Evolutionary conservation across 192 early-diverging fungal genomes (phyloP).

Genomic region (Irineochytrium annulatum): DNA sequence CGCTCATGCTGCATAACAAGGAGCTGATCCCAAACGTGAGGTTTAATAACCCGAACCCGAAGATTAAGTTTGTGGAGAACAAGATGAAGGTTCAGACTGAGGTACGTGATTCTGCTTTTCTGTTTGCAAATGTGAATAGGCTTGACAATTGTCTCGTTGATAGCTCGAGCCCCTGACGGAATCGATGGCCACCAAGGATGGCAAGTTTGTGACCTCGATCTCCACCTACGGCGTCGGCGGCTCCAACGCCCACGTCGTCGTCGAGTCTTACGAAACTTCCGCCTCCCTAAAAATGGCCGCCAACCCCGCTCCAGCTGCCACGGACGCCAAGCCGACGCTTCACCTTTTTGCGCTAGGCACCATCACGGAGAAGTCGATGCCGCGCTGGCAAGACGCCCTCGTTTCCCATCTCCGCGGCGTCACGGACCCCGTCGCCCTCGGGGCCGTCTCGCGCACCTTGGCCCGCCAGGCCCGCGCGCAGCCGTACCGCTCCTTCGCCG

Average conservation of each 20-base stretch:
- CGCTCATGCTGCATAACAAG: conserved; percentile 23
- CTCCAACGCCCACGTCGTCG: conserved; percentile 25
- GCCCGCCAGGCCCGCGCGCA: conserved; percentile 17
- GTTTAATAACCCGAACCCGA: conserved; percentile 24
- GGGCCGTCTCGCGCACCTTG: too few relatives aligned
- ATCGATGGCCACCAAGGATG: conserved; percentile 12
- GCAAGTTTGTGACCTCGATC: conserved; percentile 23
- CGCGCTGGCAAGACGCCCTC: too few relatives aligned
- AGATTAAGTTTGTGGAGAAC: conserved; percentile 22
- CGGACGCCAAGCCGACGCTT: not conserved
- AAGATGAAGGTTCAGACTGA: conserved; percentile 27
- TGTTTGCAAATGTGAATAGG: too few relatives aligned
- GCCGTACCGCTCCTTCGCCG: conserved; percentile 24
- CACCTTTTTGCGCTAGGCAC: too few relatives aligned
- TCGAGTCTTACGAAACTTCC: conserved; percentile 10
- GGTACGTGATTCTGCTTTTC: not conserved
- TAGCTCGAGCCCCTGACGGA: conserved; percentile 9
- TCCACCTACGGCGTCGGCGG: conserved; percentile 29
- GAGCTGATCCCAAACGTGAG: conserved; percentile 21
- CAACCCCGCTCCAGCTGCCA: not conserved
- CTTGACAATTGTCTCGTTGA: too few relatives aligned
- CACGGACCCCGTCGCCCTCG: too few relatives aligned
- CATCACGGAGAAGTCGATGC: too few relatives aligned
- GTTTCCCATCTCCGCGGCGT: too few relatives aligned
- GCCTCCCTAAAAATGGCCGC: not conserved